Evolutionary conservation across 192 early-diverging fungal genomes (phyloP).

Genomic region (Geosiphon pyriformis): DNA sequence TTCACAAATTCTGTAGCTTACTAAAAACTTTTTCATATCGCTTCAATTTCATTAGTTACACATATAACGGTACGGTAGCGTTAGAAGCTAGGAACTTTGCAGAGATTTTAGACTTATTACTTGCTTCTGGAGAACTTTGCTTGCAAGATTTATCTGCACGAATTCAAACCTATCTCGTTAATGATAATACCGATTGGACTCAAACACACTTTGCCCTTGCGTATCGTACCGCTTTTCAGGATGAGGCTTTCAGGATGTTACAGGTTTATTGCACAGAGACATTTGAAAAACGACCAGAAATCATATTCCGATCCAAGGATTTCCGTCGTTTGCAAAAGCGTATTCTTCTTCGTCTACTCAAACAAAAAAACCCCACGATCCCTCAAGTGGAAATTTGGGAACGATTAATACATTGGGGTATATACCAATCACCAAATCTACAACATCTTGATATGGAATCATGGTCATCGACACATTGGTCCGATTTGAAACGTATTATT

Average conservation of each 20-base stretch:
- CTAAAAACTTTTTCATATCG: neutral
- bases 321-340: neutral
- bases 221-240: neutral
- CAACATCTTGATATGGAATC: neutral
- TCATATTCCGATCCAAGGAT: neutral
- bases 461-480: neutral
- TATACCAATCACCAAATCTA: neutral
- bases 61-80: neutral
- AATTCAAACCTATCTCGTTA: neutral
- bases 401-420: neutral
- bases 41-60: neutral
- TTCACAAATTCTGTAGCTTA: neutral
- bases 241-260: neutral
- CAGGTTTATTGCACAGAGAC: neutral
- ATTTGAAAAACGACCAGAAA: neutral
- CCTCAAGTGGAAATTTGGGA: neutral
- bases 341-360: neutral
- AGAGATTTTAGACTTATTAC: neutral
- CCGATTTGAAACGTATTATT: neutral
- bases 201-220: neutral
- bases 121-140: neutral
- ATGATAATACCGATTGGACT: neutral
- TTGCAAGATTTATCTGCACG: neutral
- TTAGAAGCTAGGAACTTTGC: neutral
- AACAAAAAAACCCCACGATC: neutral